Evolutionary conservation across 805 yeast species (phyloP), one percentile per base, ranked within the genome.

Genomic region (Pichia scutulata): DNA sequence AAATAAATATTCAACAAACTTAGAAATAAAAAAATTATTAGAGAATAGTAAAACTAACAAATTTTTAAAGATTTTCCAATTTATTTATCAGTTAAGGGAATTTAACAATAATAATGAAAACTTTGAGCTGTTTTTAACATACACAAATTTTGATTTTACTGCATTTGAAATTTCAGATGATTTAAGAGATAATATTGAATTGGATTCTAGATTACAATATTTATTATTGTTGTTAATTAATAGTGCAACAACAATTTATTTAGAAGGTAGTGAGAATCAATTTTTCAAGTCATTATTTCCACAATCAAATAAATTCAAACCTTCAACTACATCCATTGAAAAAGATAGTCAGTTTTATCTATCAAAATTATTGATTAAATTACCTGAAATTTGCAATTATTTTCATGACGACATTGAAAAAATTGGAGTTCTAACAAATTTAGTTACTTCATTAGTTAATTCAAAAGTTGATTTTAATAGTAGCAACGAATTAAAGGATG

Each of bases 81-180:
- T 58, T 14, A 52, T 78, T 4, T 72, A 68, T 49, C 60, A 60
- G 13, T 52, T 66, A 14, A 67, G 71, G 0, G 54, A 60, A 6
- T 74, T 70, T 44, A 59, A 62, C 52, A 57, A 50, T 18, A 52
- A 53, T n/a, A 61, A 49, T 59, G 54, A 45, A 46, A 59, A 44
- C 56, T 72, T 80, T 61, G 74, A 72, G 44, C 55, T 66, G 19
- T 57, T 78, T 13, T 53, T 74, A 1, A 63, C 69, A 2, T 77
- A 73, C 54, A 58, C 74, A 4, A 56, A 74, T 19, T 67, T 70
- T 43, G 87, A 80, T 57, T 43, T 70, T 2, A 70, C 78, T 0
- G 62, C 76, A 1, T 50, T 70, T 21, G 42, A 52, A 0, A 50
- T 70, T 24, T 69, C 67, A 39, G 59, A 62, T 1, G 64, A 63